Evolutionary conservation across 441 rosid species (phyloP), one percentile per base, ranked within the genome.

Genomic region (Dalechampia spathulata): DNA sequence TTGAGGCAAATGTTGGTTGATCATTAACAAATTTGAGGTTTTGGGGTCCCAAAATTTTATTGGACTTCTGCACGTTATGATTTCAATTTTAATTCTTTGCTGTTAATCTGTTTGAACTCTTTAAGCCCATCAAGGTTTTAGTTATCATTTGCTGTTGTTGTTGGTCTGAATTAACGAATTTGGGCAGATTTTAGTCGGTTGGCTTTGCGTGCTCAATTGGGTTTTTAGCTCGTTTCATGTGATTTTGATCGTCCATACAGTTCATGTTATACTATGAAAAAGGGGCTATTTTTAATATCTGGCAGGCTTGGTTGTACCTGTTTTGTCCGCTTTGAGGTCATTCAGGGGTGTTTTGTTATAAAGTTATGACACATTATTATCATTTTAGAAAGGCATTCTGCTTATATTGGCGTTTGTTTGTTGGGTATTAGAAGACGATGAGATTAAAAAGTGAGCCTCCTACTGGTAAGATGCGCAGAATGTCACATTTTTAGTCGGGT

Each of bases 401-500:
- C 28, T 39, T 57, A 21, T 19, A 26, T 55, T 52, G 57, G 43
- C 20, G 36, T n/a, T 61, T 44, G 21, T 40, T 61, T 39, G 26
- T 38, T 63, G 63, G 52, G 22, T 26, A 11, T 48, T 60, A 48
- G 37, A 59, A 55, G 68, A 88, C 88, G 98, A 88, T 83, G 79
- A 81, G 94, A 71, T 68, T 78, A 48, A 92, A 83, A 71, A 57
- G 55, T 38, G 96, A 88, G 49, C 56, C 84, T 62, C 60, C 75
- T 41, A 69, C 65, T 55, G 64, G 58, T 53, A 81, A 87, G 79
- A 82, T 84, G 79, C 83, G 67, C 78, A 92, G 72, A 69, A 61
- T 83, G 77, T 83, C 96, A 36, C 96, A 88, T 79, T 62, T 86
- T 14, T 65, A 86, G 66, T 57, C 89, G 63, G 86, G 68, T 46